phyloP scores from a whole-genome alignment of 441 rosid genomes.

The Daphne laureola region DNA sequence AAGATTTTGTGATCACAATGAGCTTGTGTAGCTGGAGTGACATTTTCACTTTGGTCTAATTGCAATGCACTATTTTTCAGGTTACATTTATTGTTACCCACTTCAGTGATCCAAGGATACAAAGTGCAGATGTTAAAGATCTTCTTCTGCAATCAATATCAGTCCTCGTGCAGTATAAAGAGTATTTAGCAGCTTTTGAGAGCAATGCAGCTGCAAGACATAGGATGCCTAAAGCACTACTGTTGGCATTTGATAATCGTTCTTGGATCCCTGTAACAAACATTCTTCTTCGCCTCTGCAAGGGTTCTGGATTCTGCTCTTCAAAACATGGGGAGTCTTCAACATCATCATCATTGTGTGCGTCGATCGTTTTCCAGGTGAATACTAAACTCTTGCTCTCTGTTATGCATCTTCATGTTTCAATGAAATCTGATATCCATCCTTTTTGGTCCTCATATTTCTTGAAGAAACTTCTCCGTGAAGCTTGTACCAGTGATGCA shows the following conservation, averaged over 20 bases:
- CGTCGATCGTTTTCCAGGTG: slow-evolving; percentile 87
- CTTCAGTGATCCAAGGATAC: slow-evolving; percentile 89
- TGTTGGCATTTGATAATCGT: slow-evolving; percentile 93
- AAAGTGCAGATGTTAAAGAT: slow-evolving; percentile 86
- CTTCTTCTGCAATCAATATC: slow-evolving; percentile 96
- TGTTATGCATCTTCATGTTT: slow-evolving; percentile 4
- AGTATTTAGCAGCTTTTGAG: slow-evolving; percentile 81
- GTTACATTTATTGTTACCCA: slow-evolving; percentile 85
- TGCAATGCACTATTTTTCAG: slow-evolving; percentile 30
- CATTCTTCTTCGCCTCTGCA: slow-evolving; percentile 82
- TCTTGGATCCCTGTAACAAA: slow-evolving; percentile 95
- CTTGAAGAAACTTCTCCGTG: slow-evolving; percentile 61
- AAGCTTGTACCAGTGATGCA: slow-evolving; percentile 64
- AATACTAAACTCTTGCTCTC: slow-evolving; percentile 9
- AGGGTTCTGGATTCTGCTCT: slow-evolving; percentile 77
- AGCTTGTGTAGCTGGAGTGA: neutral
- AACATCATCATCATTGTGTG: slow-evolving; percentile 46
- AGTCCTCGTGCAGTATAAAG: slow-evolving; percentile 85
- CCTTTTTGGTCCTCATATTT: slow-evolving; percentile 13
- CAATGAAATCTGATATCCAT: slow-evolving; percentile 2
- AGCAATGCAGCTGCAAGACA: slow-evolving; percentile 76
- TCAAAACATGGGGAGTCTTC: slow-evolving; percentile 90
- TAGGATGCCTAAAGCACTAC: slow-evolving; percentile 69
- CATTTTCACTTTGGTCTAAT: slow-evolving; percentile 4
- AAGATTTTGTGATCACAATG: neutral